Conservation (phyloP, 148 eudicot genomes). For the Cornus florida region DNA sequence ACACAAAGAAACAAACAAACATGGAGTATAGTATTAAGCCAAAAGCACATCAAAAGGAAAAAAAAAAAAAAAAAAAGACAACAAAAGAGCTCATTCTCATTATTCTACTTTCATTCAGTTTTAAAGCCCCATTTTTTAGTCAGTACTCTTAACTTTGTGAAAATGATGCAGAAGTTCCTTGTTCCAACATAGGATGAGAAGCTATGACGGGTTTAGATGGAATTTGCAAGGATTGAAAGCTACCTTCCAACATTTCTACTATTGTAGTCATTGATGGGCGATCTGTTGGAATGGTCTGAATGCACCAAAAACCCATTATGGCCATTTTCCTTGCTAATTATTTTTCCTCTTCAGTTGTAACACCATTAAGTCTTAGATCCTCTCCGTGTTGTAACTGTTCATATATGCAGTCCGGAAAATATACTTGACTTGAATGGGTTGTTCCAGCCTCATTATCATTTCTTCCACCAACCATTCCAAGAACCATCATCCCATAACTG, state of each 20-base stretch:
- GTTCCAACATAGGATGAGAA: too few relatives aligned
- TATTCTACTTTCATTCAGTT: too few relatives aligned
- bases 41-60: too few relatives aligned
- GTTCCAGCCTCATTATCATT: neutral
- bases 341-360: conserved; percentile 13
- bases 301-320: conserved; percentile 47
- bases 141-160: too few relatives aligned
- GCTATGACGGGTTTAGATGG: conserved; percentile 13
- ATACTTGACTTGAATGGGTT: neutral
- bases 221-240: conserved; percentile 15
- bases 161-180: too few relatives aligned
- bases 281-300: conserved; percentile 28
- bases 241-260: conserved; percentile 37
- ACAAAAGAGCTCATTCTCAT: too few relatives aligned
- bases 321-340: conserved; percentile 30
- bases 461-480: conserved; percentile 11
- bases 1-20: too few relatives aligned
- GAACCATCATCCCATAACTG: conserved; percentile 29
- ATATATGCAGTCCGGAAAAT: conserved; percentile 24
- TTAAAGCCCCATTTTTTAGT: too few relatives aligned
- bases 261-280: conserved; percentile 27
- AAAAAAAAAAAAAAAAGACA: too few relatives aligned
- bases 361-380: neutral
- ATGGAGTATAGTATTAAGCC: too few relatives aligned
- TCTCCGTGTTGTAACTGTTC: conserved; percentile 11